Base-by-base conservation (phyloP, 2,329 filamentous ascomycete species). In the Epichloe hybrida region DNA sequence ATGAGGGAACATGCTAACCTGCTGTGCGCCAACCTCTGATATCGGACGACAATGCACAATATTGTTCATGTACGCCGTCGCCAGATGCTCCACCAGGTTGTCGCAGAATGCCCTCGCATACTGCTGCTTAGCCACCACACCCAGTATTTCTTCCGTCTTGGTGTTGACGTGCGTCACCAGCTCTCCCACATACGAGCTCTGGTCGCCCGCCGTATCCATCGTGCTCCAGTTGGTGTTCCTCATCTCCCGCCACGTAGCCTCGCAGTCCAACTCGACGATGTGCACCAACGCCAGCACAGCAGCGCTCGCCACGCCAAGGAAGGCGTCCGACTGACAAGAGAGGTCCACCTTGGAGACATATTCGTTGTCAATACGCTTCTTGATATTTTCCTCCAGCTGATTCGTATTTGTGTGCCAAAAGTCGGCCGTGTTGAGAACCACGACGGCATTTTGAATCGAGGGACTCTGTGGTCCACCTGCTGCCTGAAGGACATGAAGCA, bases 41-140 rank as follows among this genome's bases (percentile, higher is more conserved):
- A 98, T 85, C 0, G 93, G 93, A 57, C 83, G 83, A 68, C 89
- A 95, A 62, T 88, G 86, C 41, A 94, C 88, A 52, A 97, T 84
- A 62, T 86, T 95, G 55, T 75, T 73, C 57, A 96, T 79, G 64
- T 93, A 97, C 1, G 81, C 77, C 51, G 76, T 85, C 15, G 86
- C 85, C 55, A 97, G 71, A 55, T 87, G 77, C 64, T 98, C 93
- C 39, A 97, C 87, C n/a, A 97, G 72, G 56, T 97, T 91, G 66
- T 98, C 93, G 59, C 88, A 94, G 63, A 97, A 96, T 0, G 93
- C 90, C 53, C 93, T 78, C 9, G 90, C 88, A 65, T 97, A 98
- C 64, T 96, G 90, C 58, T 85, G 88, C 69, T 98, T 97, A 56
- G 86, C 82, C 11, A 97, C 73, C 45, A 89, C 69, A 5, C 76